A percentile compares a stretch with the other conserved stretches of the same genome.
Conservation (phyloP, 257 asterid genomes). For the Fraxinus americana region DNA sequence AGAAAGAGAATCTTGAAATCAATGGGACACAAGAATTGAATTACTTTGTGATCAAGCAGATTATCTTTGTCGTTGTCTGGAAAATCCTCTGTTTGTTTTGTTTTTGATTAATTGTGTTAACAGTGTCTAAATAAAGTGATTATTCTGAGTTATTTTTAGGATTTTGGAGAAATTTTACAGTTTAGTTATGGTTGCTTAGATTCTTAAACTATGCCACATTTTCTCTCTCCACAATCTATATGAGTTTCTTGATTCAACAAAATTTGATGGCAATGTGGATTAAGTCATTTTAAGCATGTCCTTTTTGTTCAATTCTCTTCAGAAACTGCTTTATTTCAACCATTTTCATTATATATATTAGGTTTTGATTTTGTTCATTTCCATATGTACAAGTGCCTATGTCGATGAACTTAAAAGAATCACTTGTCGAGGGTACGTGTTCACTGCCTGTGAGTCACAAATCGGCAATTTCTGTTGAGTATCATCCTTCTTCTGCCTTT, state of each 20-base stretch:
- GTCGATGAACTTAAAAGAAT: background rate
- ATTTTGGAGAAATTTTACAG: background rate
- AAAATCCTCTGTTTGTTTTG: background rate
- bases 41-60: slow-evolving; percentile 2
- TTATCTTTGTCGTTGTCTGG: slow-evolving; percentile 2
- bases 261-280: background rate
- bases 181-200: background rate
- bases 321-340: background rate
- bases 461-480: background rate
- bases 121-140: background rate
- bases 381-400: background rate
- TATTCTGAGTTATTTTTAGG: background rate
- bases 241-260: background rate
- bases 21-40: background rate
- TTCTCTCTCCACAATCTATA: background rate
- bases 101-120: background rate
- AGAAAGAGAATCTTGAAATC: slow-evolving; percentile 2
- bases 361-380: background rate
- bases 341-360: background rate
- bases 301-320: background rate
- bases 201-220: background rate
- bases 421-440: slow-evolving; percentile 5
- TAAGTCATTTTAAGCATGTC: background rate
- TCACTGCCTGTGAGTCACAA: background rate
- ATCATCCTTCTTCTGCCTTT: background rate